phyloP scores from a whole-genome alignment of 257 asterid species.

The Solanum pinnatisectum region DNA sequence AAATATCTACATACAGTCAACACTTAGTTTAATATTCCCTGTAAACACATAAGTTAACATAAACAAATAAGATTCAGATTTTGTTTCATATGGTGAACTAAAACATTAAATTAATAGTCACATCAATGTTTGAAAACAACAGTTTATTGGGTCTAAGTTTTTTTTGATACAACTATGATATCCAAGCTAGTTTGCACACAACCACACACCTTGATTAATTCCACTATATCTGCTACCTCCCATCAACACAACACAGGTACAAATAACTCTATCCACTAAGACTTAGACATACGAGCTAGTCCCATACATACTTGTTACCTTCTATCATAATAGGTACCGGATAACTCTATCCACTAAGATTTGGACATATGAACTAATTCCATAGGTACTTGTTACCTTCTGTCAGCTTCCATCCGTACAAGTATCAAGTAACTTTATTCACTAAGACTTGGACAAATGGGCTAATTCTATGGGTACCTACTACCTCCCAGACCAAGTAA shows the following conservation, averaged over 20 bases:
- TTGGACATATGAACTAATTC: background rate
- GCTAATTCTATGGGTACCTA: background rate
- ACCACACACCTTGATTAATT: background rate
- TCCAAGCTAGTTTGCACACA: background rate
- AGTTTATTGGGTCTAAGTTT: background rate
- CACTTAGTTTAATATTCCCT: background rate
- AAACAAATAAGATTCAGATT: background rate
- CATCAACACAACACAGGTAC: background rate
- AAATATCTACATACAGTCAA: background rate
- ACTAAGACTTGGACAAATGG: background rate
- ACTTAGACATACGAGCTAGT: background rate
- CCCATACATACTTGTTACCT: background rate
- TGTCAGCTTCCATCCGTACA: background rate
- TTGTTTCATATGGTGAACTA: background rate
- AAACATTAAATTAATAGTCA: background rate
- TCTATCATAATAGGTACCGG: background rate
- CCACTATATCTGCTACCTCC: background rate
- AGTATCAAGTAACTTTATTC: background rate
- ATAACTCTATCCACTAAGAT: background rate
- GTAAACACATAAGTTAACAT: background rate
- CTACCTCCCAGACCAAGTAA: background rate
- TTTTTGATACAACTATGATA: background rate
- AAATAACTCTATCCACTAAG: background rate
- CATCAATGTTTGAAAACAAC: background rate
- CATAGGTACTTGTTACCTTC: background rate